phyloP scores from a whole-genome alignment of 2,329 filamentous ascomycete genomes.

The Aschersonia sp. region DNA sequence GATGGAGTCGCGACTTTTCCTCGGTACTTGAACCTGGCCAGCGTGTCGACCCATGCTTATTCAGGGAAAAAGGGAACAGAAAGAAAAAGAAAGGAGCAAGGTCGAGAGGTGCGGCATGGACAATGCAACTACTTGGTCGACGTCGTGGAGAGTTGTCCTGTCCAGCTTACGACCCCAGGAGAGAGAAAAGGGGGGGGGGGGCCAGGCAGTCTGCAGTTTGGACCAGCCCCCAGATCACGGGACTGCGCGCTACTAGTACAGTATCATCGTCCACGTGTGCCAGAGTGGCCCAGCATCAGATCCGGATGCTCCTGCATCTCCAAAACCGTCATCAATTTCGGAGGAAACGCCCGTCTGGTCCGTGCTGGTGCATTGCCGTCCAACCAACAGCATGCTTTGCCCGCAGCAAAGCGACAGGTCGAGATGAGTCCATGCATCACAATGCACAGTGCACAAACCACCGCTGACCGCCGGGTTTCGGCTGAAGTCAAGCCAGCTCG shows the following conservation, averaged over 20 bases:
- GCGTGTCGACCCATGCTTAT: too few species aligned
- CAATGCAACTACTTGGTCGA: too few species aligned
- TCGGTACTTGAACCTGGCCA: too few species aligned
- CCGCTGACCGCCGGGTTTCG: neutral
- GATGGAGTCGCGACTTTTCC: too few species aligned
- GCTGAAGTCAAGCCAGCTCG: neutral
- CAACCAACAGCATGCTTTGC: neutral
- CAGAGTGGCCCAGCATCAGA: neutral
- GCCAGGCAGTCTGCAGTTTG: too few species aligned
- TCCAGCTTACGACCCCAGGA: too few species aligned
- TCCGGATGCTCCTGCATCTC: neutral
- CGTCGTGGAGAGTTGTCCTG: too few species aligned
- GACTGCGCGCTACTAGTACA: slow-evolving; percentile 1
- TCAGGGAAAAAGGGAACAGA: too few species aligned
- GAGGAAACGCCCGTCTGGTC: slow-evolving; percentile 1
- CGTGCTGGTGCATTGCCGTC: neutral
- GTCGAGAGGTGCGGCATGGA: too few species aligned
- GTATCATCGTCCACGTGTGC: neutral
- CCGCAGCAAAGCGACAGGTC: too few species aligned
- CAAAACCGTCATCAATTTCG: neutral
- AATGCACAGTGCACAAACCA: neutral
- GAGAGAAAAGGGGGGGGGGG: too few species aligned
- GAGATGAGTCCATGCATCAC: neutral
- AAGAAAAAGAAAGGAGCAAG: too few species aligned
- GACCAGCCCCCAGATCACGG: slow-evolving; percentile 1